A percentile compares a stretch with the other conserved stretches of the same genome.
phyloP scores from a whole-genome alignment of 176 grass and related monocot genomes.

The Calamus simplicifolius region DNA sequence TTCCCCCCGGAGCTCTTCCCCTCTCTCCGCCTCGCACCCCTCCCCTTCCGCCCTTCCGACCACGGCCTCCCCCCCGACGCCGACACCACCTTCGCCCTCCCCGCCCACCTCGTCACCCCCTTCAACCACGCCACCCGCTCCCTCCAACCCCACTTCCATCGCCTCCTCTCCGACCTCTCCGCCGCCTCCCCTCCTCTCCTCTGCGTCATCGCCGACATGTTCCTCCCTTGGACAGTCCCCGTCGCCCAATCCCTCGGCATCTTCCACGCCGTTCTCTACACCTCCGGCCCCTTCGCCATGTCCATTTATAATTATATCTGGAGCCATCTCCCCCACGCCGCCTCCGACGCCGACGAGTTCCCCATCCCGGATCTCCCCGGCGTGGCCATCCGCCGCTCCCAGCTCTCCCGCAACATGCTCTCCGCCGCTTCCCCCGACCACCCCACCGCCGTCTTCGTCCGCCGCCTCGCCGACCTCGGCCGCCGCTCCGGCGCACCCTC shows the following conservation, averaged over 20 bases:
- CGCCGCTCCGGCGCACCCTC: conserved; percentile 1
- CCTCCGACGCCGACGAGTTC: too few relatives aligned
- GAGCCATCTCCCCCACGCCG: conserved; percentile 8
- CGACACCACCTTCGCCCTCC: conserved; percentile 5
- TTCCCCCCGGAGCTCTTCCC: not conserved
- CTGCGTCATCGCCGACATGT: conserved; percentile 26
- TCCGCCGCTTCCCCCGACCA: too few relatives aligned
- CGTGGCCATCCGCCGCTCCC: too few relatives aligned
- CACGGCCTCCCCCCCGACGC: conserved; percentile 4
- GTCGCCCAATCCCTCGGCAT: conserved; percentile 9
- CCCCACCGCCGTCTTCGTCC: too few relatives aligned
- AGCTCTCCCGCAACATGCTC: too few relatives aligned
- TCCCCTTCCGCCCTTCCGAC: conserved; percentile 4
- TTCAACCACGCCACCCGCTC: not conserved
- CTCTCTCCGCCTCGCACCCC: not conserved
- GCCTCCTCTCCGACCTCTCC: not conserved
- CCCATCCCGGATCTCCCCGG: too few relatives aligned
- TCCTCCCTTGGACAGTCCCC: conserved; percentile 13
- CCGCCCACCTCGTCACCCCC: not conserved
- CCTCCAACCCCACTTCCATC: not conserved
- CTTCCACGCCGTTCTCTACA: conserved; percentile 19
- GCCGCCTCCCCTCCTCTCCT: not conserved
- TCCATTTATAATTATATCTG: conserved; percentile 10
- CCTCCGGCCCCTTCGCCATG: conserved; percentile 5
- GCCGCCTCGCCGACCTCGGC: not conserved